Percentiles rank a stretch among this genome's conserved stretches.
These are phyloP conservation scores for Collariella sp. DNA, from an alignment of 495 filamentous ascomycete genomes.

Conservation along the genomic window DNA sequence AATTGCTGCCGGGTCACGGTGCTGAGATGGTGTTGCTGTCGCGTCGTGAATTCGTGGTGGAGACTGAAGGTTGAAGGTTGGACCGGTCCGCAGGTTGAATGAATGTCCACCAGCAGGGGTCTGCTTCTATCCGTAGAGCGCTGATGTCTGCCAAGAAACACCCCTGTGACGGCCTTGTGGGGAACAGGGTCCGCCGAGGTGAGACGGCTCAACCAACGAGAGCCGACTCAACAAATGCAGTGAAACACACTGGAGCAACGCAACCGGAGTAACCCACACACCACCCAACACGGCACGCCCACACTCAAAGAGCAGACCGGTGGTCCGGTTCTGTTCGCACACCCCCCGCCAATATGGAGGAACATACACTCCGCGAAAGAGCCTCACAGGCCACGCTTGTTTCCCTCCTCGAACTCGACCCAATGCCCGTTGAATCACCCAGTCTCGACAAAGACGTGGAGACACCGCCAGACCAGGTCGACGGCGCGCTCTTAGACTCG, in stretches of 20 bases:
- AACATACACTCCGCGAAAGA: conserved; percentile 20
- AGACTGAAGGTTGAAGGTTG: neutral
- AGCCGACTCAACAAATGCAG: neutral
- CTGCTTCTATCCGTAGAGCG: no score
- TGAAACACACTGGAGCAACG: no score
- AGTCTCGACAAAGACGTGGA: conserved; percentile 52
- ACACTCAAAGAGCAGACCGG: neutral
- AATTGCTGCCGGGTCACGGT: no score
- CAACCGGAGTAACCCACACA: neutral
- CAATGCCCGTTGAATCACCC: conserved; percentile 63
- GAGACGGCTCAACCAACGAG: conserved; percentile 1
- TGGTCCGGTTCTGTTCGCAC: conserved; percentile 2
- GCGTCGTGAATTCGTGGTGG: neutral
- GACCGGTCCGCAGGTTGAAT: neutral
- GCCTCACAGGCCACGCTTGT: conserved; percentile 47
- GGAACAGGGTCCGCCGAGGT: neutral
- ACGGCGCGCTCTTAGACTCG: conserved; percentile 15
- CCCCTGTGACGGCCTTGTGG: conserved; percentile 2
- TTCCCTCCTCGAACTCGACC: conserved; percentile 71
- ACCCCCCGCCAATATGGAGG: conserved; percentile 23
- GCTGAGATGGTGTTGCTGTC: no score
- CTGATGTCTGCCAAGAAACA: conserved; percentile 10
- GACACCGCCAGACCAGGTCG: conserved; percentile 28
- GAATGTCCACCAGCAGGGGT: neutral
- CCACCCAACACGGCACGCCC: no score